These are phyloP conservation scores for Plasmodium vinckei DNA, from an alignment of 169 alveolate genomes.

Conservation along the genomic window DNA sequence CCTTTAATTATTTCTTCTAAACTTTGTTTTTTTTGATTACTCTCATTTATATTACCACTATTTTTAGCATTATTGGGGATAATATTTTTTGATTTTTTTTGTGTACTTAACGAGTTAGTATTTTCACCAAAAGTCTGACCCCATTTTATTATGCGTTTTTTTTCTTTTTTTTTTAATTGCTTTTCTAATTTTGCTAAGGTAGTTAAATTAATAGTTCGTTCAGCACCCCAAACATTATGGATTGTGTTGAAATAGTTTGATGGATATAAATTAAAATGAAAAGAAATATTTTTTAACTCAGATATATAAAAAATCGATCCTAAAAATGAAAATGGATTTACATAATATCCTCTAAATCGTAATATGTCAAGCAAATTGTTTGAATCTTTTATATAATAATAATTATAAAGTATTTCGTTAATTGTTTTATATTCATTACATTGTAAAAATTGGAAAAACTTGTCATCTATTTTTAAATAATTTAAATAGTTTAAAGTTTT, in stretches of 20 bases:
- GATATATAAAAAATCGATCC: slow-evolving; percentile 43
- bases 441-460: slow-evolving; percentile 1
- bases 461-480: slow-evolving; percentile 15
- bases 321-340: slow-evolving; percentile 67
- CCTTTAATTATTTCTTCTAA: too few species aligned
- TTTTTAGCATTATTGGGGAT: too few species aligned
- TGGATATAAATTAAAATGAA: slow-evolving; percentile 6
- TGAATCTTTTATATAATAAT: background rate
- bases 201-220: too few species aligned
- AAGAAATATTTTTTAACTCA: slow-evolving; percentile 21
- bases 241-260: slow-evolving; percentile 24
- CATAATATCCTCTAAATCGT: slow-evolving; percentile 26
- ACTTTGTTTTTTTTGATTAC: too few species aligned
- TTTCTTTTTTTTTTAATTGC: too few species aligned
- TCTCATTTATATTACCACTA: too few species aligned
- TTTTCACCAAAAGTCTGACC: too few species aligned
- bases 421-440: slow-evolving; percentile 6
- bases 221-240: slow-evolving; percentile 8
- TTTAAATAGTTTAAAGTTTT: slow-evolving; percentile 57
- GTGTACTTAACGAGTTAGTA: too few species aligned
- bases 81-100: too few species aligned
- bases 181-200: too few species aligned
- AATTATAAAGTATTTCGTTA: slow-evolving; percentile 19
- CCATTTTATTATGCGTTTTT: too few species aligned
- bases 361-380: slow-evolving; percentile 14